Percentiles rank a stretch among this genome's conserved stretches.
Conservation (phyloP, 2,329 filamentous ascomycete genomes). For the Raffaelea deltoideospora region DNA sequence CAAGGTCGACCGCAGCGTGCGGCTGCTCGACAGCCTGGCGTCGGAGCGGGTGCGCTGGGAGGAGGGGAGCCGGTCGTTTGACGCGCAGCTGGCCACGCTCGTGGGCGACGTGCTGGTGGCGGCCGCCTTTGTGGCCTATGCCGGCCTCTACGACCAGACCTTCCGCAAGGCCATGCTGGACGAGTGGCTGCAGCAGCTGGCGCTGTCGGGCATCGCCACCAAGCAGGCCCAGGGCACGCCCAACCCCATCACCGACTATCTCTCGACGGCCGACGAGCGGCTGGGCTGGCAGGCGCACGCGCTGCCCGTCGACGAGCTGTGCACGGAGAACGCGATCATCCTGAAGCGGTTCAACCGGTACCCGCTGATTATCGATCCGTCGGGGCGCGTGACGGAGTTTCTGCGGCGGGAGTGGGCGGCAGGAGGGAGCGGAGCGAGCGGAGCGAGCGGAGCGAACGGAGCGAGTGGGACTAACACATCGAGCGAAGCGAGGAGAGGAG, state of each 20-base stretch:
- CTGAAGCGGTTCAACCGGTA: slow-evolving; percentile 97
- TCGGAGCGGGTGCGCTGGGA: slow-evolving; percentile 93
- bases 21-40: slow-evolving; percentile 83
- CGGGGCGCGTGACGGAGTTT: slow-evolving; percentile 87
- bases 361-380: slow-evolving; percentile 95
- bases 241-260: slow-evolving; percentile 89
- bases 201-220: slow-evolving; percentile 81
- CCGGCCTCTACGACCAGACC: slow-evolving; percentile 92
- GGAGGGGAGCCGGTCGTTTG: slow-evolving; percentile 92
- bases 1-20: slow-evolving; percentile 93
- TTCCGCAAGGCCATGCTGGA: slow-evolving; percentile 97
- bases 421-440: background rate
- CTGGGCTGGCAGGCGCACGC: slow-evolving; percentile 90
- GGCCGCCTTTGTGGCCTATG: slow-evolving; percentile 94
- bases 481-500: too few relatives aligned
- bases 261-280: slow-evolving; percentile 91
- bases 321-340: slow-evolving; percentile 96
- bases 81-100: slow-evolving; percentile 91
- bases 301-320: slow-evolving; percentile 88
- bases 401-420: slow-evolving; percentile 66
- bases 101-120: slow-evolving; percentile 92
- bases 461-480: too few relatives aligned
- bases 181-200: slow-evolving; percentile 89
- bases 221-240: too few relatives aligned
- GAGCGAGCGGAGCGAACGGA: too few relatives aligned